Conservation (phyloP, 768 basidiomycete genomes). For the Rhizopogon rudus region DNA sequence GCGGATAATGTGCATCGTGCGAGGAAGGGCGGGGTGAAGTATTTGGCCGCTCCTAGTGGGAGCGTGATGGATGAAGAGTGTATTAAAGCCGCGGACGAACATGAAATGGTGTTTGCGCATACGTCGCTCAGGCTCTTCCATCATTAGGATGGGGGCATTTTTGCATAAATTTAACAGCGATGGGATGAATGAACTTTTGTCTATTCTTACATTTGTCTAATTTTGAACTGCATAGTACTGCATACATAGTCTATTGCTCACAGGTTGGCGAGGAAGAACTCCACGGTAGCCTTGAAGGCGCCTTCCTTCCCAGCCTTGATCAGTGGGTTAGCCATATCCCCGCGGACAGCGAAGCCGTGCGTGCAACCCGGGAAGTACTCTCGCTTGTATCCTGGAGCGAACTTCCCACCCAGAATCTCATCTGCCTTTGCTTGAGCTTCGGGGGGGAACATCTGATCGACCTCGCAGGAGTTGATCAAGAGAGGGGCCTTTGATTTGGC, state of each 20-base stretch:
- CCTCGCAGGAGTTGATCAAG: slow-evolving; percentile 62
- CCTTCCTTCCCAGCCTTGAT: slow-evolving; percentile 61
- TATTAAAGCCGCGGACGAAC: slow-evolving; percentile 94
- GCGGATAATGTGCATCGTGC: slow-evolving; percentile 96
- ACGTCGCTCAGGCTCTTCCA: slow-evolving; percentile 89
- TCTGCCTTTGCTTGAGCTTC: slow-evolving; percentile 43
- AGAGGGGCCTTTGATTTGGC: slow-evolving; percentile 45
- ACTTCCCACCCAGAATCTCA: slow-evolving; percentile 42
- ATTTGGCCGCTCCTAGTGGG: slow-evolving; percentile 88
- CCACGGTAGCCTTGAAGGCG: slow-evolving; percentile 51
- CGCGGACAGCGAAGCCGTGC: slow-evolving; percentile 53
- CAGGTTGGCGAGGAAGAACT: slow-evolving; percentile 42
- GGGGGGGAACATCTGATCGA: slow-evolving; percentile 46
- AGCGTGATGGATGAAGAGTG: slow-evolving; percentile 98
- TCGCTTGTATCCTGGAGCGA: slow-evolving; percentile 45
- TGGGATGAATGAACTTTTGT: not conserved
- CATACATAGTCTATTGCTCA: slow-evolving; percentile 4
- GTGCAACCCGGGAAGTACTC: slow-evolving; percentile 42
- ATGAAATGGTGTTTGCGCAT: slow-evolving; percentile 86
- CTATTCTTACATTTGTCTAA: not conserved
- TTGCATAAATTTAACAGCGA: not conserved
- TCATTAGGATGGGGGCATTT: slow-evolving; percentile 41
- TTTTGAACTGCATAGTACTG: not conserved
- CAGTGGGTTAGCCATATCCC: slow-evolving; percentile 40
- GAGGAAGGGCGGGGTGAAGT: slow-evolving; percentile 85